Base-by-base conservation (phyloP, 2,329 filamentous ascomycete species). In the Mariannaea sp. region DNA sequence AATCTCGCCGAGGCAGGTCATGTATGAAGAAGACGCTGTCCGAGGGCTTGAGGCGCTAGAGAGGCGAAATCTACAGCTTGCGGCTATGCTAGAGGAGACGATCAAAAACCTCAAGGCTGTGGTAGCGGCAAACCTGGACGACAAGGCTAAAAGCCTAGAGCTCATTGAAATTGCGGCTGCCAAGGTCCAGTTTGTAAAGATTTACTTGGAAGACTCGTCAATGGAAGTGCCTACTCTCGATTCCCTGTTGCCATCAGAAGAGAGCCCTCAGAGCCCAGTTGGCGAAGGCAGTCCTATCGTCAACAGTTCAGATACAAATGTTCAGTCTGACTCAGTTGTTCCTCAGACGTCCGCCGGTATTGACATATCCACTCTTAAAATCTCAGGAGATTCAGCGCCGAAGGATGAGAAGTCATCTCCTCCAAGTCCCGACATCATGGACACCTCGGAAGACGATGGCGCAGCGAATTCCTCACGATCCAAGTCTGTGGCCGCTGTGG, bases 21-120 rank as follows among this genome's bases (percentile, higher is more conserved):
- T 75, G 17, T 64, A 63, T 3, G 73, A 77, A 12, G 66, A 71
- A 59, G 68, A 67, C 44, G 61, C 65, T 8, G 58, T 62, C 39
- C 65, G 58, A 19, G 73, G 76, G 1, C 65, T 85, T 12, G 72
- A 74, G 4, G 74, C 77, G 40, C 72, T 90, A 57, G 86, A 91
- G 63, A 75, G 73, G 45, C 80, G 89, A 40, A 92, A 91, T 61
- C 79, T 77, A 59, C 81, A 84, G 54, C 71, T 93, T 14, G 86
- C 87, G 1, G 73, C 76, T 24, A 84, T 92, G 79, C 79, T 93
- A 8, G 83, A 87, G 47, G 82, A 84, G 56, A 84, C 86, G 1
- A 80, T 90, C 17, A 72, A 77, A 1, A 82, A 82, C 41, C 77
- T 93, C 1, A 86, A 84, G 74, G 74, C 79, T 1, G 73, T 86